Evolutionary conservation across 345 rosid species (phyloP).

Genomic region (Limnanthes douglasii): DNA sequence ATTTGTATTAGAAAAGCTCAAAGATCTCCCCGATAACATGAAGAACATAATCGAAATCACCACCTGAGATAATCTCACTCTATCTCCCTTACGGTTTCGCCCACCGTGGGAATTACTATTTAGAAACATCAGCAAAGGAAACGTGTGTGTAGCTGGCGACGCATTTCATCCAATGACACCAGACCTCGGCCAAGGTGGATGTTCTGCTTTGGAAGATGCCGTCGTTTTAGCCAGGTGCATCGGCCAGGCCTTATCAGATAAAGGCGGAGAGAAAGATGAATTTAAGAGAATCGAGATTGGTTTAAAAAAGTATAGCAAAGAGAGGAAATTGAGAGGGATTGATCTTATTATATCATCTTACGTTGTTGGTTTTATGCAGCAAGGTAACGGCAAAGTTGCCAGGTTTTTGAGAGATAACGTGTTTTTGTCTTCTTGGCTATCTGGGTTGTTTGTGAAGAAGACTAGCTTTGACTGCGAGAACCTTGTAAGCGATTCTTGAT

Average conservation of each 20-base stretch:
- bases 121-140: constrained; percentile 41
- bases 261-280: constrained; percentile 8
- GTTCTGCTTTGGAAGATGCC: constrained; percentile 54
- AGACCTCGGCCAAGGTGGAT: constrained; percentile 60
- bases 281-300: constrained; percentile 23
- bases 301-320: constrained; percentile 25
- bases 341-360: constrained; percentile 31
- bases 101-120: constrained; percentile 47
- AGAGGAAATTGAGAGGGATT: constrained; percentile 60
- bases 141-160: constrained; percentile 53
- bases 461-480: constrained; percentile 40
- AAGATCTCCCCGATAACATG: constrained; percentile 17
- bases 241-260: constrained; percentile 18
- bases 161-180: constrained; percentile 73
- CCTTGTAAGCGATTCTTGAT: no score
- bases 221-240: constrained; percentile 55
- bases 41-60: constrained; percentile 23
- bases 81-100: constrained; percentile 20
- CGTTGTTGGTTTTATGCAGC: constrained; percentile 34
- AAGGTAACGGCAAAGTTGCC: constrained; percentile 19
- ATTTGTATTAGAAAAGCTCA: constrained; percentile 25
- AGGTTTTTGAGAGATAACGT: constrained; percentile 26
- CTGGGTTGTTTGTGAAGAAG: constrained; percentile 14
- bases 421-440: constrained; percentile 17
- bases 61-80: constrained; percentile 13